Base-by-base conservation (phyloP, 2,329 filamentous ascomycete species). In the Didymella glomerata region DNA sequence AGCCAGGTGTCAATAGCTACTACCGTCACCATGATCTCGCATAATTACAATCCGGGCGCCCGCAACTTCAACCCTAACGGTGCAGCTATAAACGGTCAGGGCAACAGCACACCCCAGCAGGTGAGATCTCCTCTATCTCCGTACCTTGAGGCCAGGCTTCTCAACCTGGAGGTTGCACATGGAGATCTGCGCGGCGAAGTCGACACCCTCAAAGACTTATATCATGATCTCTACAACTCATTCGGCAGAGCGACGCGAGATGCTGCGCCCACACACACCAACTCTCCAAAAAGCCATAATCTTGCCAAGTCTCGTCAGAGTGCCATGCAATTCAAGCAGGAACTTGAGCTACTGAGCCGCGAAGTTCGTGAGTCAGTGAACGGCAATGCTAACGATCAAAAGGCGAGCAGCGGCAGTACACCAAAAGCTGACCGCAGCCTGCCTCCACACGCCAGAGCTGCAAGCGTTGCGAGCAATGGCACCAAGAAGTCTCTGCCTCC, bases 171-270 rank as follows among this genome's bases (percentile, higher is more conserved):
- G 50, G 50, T 60, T 13, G 60, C 57, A 32, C 62, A 69, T 36
- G 36, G 7, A 13, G 57, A 32, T 34, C 36, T 73, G 16, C 62
- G 59, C 4, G 46, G 32, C 9, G 64, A 72, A 8, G 27, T 73
- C 25, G 48, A 62, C 10, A 32, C 28, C 22, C 60, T 73, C 16
- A 65, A 61, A 20, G 60, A 64, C 14, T 9, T 66, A 2, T 63
- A 45, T 40, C 64, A 68, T 30, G 44, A 36, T 7, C 62, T 76
- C 32, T 57, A 56, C 20, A 53, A 46, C 13, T 67, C 67, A 2
- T 55, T 75, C 24, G 66, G 71, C 22, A 61, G 52, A 20, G 18
- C 69, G 27, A 66, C 68, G 50, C 65, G 61, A 34, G 67, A 63
- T 54, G 57, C 13, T 70, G 62, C 66, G 54, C 54, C 3, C 60